These are phyloP conservation scores for Chlorella vulgaris DNA, from an alignment of 139 green algal genomes.

Conservation along the genomic window DNA sequence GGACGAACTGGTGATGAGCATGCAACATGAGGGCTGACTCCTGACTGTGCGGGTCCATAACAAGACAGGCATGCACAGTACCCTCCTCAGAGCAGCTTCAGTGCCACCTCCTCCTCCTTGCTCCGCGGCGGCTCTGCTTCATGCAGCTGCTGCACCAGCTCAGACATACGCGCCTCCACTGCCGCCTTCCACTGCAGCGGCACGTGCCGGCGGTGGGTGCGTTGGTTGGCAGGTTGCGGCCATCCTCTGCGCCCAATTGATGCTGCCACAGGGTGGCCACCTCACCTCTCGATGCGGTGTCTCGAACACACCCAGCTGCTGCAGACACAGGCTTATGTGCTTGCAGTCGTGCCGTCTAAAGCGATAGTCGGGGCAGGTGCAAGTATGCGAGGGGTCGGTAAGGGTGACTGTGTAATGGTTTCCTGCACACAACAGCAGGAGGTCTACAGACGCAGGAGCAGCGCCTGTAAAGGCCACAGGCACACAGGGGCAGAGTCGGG, in stretches of 20 bases:
- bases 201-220: too few species aligned
- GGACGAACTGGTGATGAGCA: too few species aligned
- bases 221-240: too few species aligned
- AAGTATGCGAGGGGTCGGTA: constrained; percentile 34
- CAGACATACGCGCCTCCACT: constrained; percentile 18
- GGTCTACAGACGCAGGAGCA: background rate
- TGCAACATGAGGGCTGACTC: too few species aligned
- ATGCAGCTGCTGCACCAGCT: constrained; percentile 26
- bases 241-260: too few species aligned
- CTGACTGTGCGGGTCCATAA: too few species aligned
- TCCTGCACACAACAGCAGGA: constrained; percentile 34
- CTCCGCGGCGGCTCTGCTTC: background rate
- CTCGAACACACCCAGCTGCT: background rate
- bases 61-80: too few species aligned
- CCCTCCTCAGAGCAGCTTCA: constrained; percentile 38
- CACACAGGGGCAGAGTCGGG: too few species aligned
- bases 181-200: constrained; percentile 16
- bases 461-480: background rate
- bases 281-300: background rate
- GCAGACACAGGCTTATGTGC: constrained; percentile 35
- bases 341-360: constrained; percentile 50
- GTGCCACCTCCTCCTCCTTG: constrained; percentile 13
- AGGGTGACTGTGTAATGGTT: constrained; percentile 46
- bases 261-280: too few species aligned
- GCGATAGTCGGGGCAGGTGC: constrained; percentile 42